Evolutionary conservation across 169 alveolate genomes (phyloP), one percentile per base, ranked within the genome.

Genomic region (Babesia bigemina): DNA sequence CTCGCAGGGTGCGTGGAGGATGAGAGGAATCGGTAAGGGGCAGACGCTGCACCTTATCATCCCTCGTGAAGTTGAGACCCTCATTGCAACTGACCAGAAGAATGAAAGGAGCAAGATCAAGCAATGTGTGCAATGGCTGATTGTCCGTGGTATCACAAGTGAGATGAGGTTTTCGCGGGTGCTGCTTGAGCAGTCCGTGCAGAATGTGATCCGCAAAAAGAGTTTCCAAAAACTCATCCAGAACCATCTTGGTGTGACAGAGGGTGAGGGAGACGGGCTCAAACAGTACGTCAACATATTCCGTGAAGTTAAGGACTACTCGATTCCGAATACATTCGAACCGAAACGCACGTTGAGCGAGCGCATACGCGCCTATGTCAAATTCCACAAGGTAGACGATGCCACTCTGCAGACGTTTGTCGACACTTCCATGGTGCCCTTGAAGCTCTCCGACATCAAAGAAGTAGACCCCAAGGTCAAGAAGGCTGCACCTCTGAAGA

Each of bases 1-100:
- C 59, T 94, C 97, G 36, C 98, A 95, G 79, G 97, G 97, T 22
- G 96, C 96, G 39, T 95, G 91, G 88, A 83, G 98, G 44, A 91
- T 95, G 95, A 90, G 98, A 56, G 93, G 91, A 11, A 79, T 92
- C 10, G 96, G 95, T 21, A 79, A 87, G 79, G 93, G 93, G 33
- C 96, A 92, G 76, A 92, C 93, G 13, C 70, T 92, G 45, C 87
- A 87, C 62, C 75, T 91, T 26, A 82, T 92, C 42, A 70, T 91
- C 28, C 96, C 94, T 14, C 84, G 88, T 33, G 93, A 92, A 36
- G 85, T 92, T 8, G 92, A 87, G 14, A 90, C 86, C 50, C 67
- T 89, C n/a, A 92, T 92, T 79, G 70, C 71, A 19, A 62, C 87
- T 12, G 84, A 73, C 55, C 86, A 83, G 45, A 75, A 62, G 58